These are phyloP conservation scores for Paraurostyla sp. DNA, from an alignment of 73 alveolate genomes.

Conservation along the genomic window DNA sequence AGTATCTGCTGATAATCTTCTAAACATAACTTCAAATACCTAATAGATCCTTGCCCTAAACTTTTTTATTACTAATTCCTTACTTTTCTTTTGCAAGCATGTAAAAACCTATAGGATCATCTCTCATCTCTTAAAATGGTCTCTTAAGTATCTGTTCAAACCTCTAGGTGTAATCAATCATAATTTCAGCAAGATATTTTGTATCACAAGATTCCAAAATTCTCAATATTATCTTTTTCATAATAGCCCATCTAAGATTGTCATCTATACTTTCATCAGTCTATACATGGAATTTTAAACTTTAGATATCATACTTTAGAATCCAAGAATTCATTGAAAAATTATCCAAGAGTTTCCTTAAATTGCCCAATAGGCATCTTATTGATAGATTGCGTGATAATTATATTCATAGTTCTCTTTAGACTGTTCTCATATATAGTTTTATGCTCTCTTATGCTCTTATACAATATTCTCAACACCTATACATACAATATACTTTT, in stretches of 20 bases:
- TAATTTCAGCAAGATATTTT: slow-evolving; percentile 22
- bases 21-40: slow-evolving; percentile 86
- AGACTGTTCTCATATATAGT: slow-evolving; percentile 51
- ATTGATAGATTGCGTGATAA: slow-evolving; percentile 53
- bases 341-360: slow-evolving; percentile 2
- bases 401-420: slow-evolving; percentile 39
- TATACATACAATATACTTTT: neutral
- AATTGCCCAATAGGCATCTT: neutral
- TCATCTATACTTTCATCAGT: slow-evolving; percentile 52
- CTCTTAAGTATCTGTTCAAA: slow-evolving; percentile 71
- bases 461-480: slow-evolving; percentile 61
- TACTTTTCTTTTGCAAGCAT: slow-evolving; percentile 77
- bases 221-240: slow-evolving; percentile 47
- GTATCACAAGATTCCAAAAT: slow-evolving; percentile 52
- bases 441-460: slow-evolving; percentile 72
- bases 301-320: neutral
- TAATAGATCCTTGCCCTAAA: slow-evolving; percentile 74
- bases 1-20: slow-evolving; percentile 82
- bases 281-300: neutral
- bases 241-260: slow-evolving; percentile 70
- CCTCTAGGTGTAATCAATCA: slow-evolving; percentile 71
- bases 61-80: neutral
- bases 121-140: neutral
- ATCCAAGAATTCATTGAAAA: slow-evolving; percentile 18
- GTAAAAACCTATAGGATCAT: slow-evolving; percentile 46